Conservation (phyloP, 768 basidiomycete species). For the Exsudoporus frostii region DNA sequence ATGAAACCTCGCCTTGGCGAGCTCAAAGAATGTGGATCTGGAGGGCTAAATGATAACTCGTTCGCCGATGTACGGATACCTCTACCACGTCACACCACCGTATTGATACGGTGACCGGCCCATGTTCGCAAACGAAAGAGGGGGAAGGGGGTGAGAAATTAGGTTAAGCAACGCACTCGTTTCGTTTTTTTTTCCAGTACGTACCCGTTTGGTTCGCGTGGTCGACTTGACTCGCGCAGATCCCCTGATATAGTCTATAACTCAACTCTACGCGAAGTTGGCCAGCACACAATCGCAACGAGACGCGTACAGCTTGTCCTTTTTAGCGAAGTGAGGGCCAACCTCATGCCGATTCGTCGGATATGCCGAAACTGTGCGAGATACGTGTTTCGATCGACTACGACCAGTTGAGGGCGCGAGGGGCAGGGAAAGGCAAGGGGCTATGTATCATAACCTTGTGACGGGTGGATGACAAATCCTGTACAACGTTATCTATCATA, state of each 20-base stretch:
- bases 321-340: constrained; percentile 21
- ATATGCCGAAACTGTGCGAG: not conserved
- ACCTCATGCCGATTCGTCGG: constrained; percentile 12
- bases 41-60: not conserved
- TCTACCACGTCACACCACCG: constrained; percentile 20
- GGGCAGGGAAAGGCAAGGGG: no score
- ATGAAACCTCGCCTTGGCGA: constrained; percentile 5
- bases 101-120: constrained; percentile 19
- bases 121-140: no score
- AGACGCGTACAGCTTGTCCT: no score
- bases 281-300: not conserved
- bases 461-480: constrained; percentile 6
- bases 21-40: not conserved
- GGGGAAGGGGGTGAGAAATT: no score
- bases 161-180: constrained; percentile 6
- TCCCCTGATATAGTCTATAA: constrained; percentile 7
- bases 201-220: not conserved
- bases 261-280: constrained; percentile 1
- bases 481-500: not conserved
- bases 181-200: not conserved
- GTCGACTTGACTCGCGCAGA: not conserved
- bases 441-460: no score
- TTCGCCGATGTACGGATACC: constrained; percentile 12
- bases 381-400: not conserved
- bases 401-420: not conserved